Evolutionary conservation across 352 stramenopile genomes (phyloP).

Genomic region (Pseudoperonospora humuli): DNA sequence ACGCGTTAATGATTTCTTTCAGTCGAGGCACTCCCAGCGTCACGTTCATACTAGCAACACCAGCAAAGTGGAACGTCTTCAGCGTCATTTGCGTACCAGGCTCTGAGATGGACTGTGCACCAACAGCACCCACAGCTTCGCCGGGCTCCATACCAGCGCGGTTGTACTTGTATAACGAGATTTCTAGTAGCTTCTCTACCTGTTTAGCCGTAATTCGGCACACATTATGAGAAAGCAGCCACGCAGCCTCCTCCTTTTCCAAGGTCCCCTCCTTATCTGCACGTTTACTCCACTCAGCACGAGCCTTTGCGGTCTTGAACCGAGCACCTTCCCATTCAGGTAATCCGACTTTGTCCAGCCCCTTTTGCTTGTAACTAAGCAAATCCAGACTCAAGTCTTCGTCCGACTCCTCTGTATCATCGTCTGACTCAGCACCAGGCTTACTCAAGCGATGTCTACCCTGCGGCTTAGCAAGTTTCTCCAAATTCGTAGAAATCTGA

Average conservation of each 20-base stretch:
- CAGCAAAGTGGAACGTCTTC: constrained; percentile 99
- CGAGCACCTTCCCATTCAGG: constrained; percentile 48
- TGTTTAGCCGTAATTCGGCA: constrained; percentile 84
- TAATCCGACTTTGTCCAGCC: constrained; percentile 50
- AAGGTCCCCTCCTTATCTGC: constrained; percentile 38
- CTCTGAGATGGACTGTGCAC: constrained; percentile 96
- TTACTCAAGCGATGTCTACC: constrained; percentile 51
- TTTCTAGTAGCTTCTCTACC: constrained; percentile 68
- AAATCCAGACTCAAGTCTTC: constrained; percentile 43
- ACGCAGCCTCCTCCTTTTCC: constrained; percentile 69
- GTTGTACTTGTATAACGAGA: constrained; percentile 82
- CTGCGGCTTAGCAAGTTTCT: constrained; percentile 42
- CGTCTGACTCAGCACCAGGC: constrained; percentile 27
- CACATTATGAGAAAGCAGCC: constrained; percentile 85
- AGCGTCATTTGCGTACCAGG: constrained; percentile 94
- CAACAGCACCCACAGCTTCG: constrained; percentile 95
- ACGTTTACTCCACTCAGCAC: constrained; percentile 47
- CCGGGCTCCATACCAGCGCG: constrained; percentile 89
- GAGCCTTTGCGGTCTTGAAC: constrained; percentile 41
- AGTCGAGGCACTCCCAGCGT: constrained; percentile 98
- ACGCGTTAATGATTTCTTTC: constrained; percentile 95
- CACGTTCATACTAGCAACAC: constrained; percentile 99
- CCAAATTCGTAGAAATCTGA: constrained; percentile 51
- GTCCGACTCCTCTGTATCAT: constrained; percentile 43
- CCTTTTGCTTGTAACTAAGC: constrained; percentile 57